Evolutionary conservation across 495 filamentous ascomycete genomes (phyloP), one percentile per base, ranked within the genome.

Genomic region (Trichodelitschia bisporula): DNA sequence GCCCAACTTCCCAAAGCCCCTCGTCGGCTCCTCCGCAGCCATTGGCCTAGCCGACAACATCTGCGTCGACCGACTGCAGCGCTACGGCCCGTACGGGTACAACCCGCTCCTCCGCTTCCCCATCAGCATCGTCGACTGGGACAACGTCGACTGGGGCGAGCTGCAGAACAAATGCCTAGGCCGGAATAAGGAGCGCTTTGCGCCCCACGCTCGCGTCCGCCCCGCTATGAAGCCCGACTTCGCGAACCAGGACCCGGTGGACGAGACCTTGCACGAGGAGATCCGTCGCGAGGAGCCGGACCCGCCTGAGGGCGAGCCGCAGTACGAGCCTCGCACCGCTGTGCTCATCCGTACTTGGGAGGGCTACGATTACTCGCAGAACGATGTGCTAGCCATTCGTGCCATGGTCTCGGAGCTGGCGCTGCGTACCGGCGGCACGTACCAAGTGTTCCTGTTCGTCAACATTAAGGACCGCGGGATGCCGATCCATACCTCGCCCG

Each of bases 391-490:
- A 38, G 62, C 66, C 9, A 65, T 89, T 27, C 70, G 78, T 13
- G 60, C 77, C 2, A 51, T 84, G 30, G 61, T 86, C 37, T 68
- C 64, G 13, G 79, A 86, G 46, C 50, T 82, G 17, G 64, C 63
- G 3, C 49, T 89, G 10, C 58, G 65, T 28, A 69, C 72, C 4
- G 78, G 79, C 2, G 75, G 66, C 8, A 70, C 79, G 49, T 84
- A 79, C 43, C 59, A 76, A 40, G 62, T 86, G 19, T 74, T 72
- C 39, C 49, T 86, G 3, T 58, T 83, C 32, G 61, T 84, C 15
- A 70, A 86, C 29, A 62, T 77, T 35, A 76, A 69, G 35, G 64
- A 79, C 31, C 33, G 48, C 28, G 41, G 49, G 18, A 41, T 65
- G 26, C 47, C 57, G 2, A 71, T 78, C 32, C 70, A 60, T 49